phyloP scores from a whole-genome alignment of 1,284 basidiomycete species.

The Malassezia brasiliensis region DNA sequence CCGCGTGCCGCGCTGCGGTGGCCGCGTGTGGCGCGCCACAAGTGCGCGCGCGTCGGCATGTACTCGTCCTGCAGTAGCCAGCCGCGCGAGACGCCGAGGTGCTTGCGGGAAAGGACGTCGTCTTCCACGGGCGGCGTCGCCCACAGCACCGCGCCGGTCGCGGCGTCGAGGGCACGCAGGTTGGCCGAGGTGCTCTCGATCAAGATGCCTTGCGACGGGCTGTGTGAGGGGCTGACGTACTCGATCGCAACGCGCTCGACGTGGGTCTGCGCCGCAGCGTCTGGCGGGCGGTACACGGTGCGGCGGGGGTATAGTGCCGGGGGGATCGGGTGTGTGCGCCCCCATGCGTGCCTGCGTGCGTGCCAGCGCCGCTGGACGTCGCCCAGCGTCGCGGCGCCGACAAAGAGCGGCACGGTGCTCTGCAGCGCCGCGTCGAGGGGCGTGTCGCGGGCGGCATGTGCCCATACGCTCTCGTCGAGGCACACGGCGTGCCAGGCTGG shows the following conservation, averaged over 20 bases:
- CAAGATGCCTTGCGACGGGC: slow-evolving; percentile 21
- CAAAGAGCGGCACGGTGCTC: slow-evolving; percentile 2
- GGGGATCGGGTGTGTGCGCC: no score
- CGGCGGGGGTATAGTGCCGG: neutral
- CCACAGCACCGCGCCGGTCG: slow-evolving; percentile 25
- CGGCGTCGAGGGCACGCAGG: slow-evolving; percentile 16
- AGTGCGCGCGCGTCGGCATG: slow-evolving; percentile 23
- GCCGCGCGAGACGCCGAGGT: slow-evolving; percentile 32
- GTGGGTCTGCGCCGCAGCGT: neutral
- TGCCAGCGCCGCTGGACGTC: neutral
- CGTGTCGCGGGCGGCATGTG: neutral
- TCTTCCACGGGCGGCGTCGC: slow-evolving; percentile 12
- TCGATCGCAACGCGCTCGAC: slow-evolving; percentile 36
- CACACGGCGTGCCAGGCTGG: slow-evolving; percentile 1
- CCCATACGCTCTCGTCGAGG: neutral
- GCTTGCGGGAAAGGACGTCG: slow-evolving; percentile 18
- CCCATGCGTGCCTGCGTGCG: no score
- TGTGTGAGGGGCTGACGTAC: neutral
- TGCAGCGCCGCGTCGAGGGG: no score
- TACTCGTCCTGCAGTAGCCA: slow-evolving; percentile 27
- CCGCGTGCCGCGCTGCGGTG: slow-evolving; percentile 24
- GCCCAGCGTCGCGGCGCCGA: neutral
- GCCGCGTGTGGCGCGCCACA: slow-evolving; percentile 27
- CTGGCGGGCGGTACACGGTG: slow-evolving; percentile 4
- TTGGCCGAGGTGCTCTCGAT: slow-evolving; percentile 17